Evolutionary conservation across 306 rosid species (phyloP), one percentile per base, ranked within the genome.

Genomic region (Dryas drummondii): DNA sequence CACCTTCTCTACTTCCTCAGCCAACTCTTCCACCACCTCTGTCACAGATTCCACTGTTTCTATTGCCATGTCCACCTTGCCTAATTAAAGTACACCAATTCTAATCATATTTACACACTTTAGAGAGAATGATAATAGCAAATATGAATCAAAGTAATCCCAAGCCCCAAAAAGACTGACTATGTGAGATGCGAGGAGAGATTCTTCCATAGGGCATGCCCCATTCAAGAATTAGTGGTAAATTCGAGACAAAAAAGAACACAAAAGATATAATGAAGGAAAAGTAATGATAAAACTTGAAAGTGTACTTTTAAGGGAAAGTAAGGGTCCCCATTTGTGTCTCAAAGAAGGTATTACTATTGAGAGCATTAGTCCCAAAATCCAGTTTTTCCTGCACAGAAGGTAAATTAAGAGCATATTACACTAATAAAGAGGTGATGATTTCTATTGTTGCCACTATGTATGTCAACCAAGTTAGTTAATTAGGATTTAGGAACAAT

Each of bases 11-110:
- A 50, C 70, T 4, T 60, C 70, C 50, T 74, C 70, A 1, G 61
- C 70, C 14, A 62, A 6, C 41, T 74, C 70, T 50, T 74, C 78
- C 70, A 62, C 60, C 17, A 74, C 61, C 78, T 74, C 44, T 12
- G 62, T 19, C 70, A 74, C 70, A 14, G 61, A 27, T 40, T 74
- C 70, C 61, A 42, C 60, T 3, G 52, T 74, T 14, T 61, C 77
- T 42, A 62, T 1, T 32, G 70, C 70, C 42, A 7, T 5, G 67
- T 62, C 70, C 61, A 74, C 59, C 70, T 74, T 61, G 17, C 41
- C 70, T 73, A 40, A 26, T 15, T 63, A 42, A 65, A 42, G 1
- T 15, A 15, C 15, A 9, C 22, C 17, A 56, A 12, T 17, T 70
- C 48, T 48, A 46, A 19, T 41, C 63, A 17, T 4, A 16, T 48